These are phyloP conservation scores for Fusarium duplospermum DNA, from an alignment of 2,329 filamentous ascomycete species.

Conservation along the genomic window DNA sequence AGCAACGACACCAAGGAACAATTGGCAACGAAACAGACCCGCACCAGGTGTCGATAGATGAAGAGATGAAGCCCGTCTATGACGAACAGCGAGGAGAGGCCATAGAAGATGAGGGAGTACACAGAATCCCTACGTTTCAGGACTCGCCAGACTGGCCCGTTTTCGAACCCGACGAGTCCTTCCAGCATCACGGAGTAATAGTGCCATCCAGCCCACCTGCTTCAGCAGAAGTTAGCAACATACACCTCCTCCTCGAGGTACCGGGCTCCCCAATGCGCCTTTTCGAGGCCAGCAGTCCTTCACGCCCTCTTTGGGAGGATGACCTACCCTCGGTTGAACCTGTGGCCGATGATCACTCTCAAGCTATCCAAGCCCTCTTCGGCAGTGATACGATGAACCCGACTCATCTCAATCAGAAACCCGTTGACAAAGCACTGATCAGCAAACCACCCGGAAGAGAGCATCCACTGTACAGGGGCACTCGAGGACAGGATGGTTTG, in stretches of 20 bases:
- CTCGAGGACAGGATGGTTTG: constrained; percentile 70
- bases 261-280: not conserved
- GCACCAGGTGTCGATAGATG: not conserved
- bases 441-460: not conserved
- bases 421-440: not conserved
- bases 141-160: not conserved
- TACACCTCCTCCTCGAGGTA: not conserved
- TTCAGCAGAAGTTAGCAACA: not conserved
- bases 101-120: not conserved
- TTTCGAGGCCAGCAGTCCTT: not conserved
- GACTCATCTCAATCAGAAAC: not conserved
- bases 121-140: not conserved
- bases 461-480: not conserved
- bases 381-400: not conserved
- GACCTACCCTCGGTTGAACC: not conserved
- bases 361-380: not conserved
- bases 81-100: not conserved
- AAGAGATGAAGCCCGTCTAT: not conserved
- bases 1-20: not conserved
- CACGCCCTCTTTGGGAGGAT: not conserved
- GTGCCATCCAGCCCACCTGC: not conserved
- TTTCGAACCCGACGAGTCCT: not conserved
- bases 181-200: not conserved
- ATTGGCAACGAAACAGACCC: not conserved
- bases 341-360: not conserved